Conservation (phyloP, 163 green algal species). For the Chloroidium sp. region DNA sequence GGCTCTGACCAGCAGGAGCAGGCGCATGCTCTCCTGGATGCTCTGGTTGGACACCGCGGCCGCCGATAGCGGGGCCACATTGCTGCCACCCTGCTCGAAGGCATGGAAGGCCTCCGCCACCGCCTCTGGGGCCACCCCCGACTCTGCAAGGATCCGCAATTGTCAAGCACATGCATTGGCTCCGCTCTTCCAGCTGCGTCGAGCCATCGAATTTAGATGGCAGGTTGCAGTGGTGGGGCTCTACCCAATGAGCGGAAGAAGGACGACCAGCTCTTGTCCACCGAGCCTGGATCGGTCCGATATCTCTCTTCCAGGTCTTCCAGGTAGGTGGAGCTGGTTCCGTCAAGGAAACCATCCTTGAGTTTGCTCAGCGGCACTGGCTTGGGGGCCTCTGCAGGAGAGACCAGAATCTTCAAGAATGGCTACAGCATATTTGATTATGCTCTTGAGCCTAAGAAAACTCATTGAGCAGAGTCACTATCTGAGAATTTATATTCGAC, state of each 20-base stretch:
- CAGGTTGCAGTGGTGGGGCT: background rate
- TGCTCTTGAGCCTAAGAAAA: no score
- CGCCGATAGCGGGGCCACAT: conserved; percentile 55
- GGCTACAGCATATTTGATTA: no score
- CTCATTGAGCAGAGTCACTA: no score
- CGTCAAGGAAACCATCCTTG: conserved; percentile 94
- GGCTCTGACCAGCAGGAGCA: conserved; percentile 83
- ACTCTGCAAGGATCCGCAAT: conserved; percentile 39
- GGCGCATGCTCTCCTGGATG: conserved; percentile 92
- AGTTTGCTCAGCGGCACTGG: conserved; percentile 81
- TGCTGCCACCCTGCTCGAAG: conserved; percentile 58
- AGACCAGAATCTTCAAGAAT: no score
- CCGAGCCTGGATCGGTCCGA: conserved; percentile 61
- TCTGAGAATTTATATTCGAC: no score
- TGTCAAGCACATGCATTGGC: no score
- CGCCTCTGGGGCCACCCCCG: conserved; percentile 64
- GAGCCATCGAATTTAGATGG: no score
- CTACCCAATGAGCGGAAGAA: conserved; percentile 74
- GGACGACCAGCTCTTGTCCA: conserved; percentile 78
- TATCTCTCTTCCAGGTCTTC: conserved; percentile 89
- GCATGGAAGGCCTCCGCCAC: conserved; percentile 82
- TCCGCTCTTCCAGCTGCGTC: no score
- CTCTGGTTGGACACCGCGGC: conserved; percentile 74
- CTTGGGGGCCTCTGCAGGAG: conserved; percentile 11
- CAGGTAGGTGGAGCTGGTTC: conserved; percentile 77